Percentiles rank a stretch among this genome's conserved stretches.
Conservation (phyloP, 768 basidiomycete genomes). For the Boletus patriciae region DNA sequence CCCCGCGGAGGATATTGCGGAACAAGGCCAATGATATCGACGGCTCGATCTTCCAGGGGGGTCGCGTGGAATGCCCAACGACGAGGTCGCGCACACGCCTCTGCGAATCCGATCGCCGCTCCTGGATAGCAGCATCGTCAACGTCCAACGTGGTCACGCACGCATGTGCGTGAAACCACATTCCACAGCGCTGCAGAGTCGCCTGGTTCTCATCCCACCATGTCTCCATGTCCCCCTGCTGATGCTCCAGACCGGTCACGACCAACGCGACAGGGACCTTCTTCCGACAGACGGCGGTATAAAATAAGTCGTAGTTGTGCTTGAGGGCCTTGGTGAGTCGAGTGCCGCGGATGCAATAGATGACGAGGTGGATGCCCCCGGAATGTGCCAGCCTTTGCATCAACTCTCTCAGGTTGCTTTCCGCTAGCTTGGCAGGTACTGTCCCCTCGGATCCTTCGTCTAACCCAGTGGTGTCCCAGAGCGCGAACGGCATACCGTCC, state of each 20-base stretch:
- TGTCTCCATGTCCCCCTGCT: conserved; percentile 20
- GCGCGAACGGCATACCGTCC: neutral
- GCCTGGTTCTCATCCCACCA: conserved; percentile 31
- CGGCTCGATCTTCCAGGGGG: neutral
- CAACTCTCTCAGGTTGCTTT: neutral
- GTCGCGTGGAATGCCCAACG: neutral
- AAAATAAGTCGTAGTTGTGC: conserved; percentile 36
- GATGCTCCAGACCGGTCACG: conserved; percentile 37
- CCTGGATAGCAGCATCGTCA: neutral
- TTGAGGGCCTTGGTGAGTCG: conserved; percentile 12
- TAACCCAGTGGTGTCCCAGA: conserved; percentile 12
- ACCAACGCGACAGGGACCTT: conserved; percentile 38
- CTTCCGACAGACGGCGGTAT: conserved; percentile 33
- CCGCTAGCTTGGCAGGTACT: conserved; percentile 5
- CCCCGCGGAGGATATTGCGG: neutral
- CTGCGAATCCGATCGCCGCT: neutral
- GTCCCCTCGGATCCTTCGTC: conserved; percentile 8
- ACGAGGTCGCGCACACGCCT: neutral
- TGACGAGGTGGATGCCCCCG: conserved; percentile 7
- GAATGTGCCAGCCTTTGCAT: neutral
- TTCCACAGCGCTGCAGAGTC: conserved; percentile 24
- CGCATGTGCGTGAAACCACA: conserved; percentile 28
- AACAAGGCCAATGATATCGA: neutral
- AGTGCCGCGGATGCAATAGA: conserved; percentile 5
- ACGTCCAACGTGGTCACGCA: neutral